Evolutionary conservation across 805 yeast genomes (phyloP).

Genomic region (Naumovozyma dairenensis): DNA sequence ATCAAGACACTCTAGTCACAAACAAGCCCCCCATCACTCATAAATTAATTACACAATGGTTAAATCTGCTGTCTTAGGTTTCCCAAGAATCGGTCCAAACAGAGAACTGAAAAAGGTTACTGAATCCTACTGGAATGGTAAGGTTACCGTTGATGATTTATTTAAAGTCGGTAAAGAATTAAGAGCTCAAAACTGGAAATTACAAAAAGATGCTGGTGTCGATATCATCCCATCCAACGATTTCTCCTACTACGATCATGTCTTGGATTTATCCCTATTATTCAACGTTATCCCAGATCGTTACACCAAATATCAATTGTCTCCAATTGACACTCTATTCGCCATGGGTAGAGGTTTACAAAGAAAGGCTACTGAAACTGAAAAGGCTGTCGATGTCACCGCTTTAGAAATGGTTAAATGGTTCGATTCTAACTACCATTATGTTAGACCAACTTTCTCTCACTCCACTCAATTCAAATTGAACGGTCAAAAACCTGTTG

Average conservation of each 20-base stretch:
- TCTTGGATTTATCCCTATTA: slow-evolving; percentile 80
- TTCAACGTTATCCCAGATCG: slow-evolving; percentile 96
- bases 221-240: slow-evolving; percentile 96
- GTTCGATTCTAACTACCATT: slow-evolving; percentile 99
- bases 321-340: slow-evolving; percentile 83
- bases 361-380: slow-evolving; percentile 81
- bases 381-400: slow-evolving; percentile 91
- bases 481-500: slow-evolving; percentile 93
- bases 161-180: slow-evolving; percentile 88
- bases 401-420: slow-evolving; percentile 99
- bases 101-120: slow-evolving; percentile 99
- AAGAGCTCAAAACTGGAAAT: slow-evolving; percentile 95
- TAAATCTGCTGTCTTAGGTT: slow-evolving; percentile 94
- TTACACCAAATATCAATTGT: slow-evolving; percentile 76
- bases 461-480: slow-evolving; percentile 92
- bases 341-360: slow-evolving; percentile 99
- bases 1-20: neutral
- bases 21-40: neutral
- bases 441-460: slow-evolving; percentile 98
- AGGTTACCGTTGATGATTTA: slow-evolving; percentile 77
- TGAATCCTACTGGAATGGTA: slow-evolving; percentile 98
- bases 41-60: slow-evolving; percentile 52
- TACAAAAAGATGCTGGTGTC: slow-evolving; percentile 94
- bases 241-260: slow-evolving; percentile 97
- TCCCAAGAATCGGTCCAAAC: slow-evolving; percentile 99